phyloP scores from a whole-genome alignment of 2,329 filamentous ascomycete genomes.

The Fusarium stilboides region DNA sequence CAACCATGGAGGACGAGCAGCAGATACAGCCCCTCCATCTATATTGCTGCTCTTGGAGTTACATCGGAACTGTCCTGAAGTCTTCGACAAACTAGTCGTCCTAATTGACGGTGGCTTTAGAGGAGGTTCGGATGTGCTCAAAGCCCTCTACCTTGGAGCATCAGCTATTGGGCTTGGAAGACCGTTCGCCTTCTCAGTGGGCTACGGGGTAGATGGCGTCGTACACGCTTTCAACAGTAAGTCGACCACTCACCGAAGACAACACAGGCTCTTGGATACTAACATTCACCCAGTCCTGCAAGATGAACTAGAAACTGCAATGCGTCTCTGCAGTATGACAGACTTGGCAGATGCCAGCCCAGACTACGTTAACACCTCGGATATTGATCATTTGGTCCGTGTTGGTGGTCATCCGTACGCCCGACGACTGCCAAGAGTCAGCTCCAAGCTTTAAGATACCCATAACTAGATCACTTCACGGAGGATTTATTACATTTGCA shows the following conservation, averaged over 20 bases:
- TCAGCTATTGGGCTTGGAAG: slow-evolving; percentile 5
- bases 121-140: slow-evolving; percentile 5
- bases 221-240: slow-evolving; percentile 5
- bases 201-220: slow-evolving; percentile 3
- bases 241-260: not conserved
- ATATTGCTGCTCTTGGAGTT: slow-evolving; percentile 4
- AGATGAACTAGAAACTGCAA: slow-evolving; percentile 5
- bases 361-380: slow-evolving; percentile 7
- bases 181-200: not conserved
- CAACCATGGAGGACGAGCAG: slow-evolving; percentile 77
- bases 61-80: not conserved
- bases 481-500: not conserved
- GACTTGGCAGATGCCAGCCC: slow-evolving; percentile 10
- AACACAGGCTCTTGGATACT: not conserved
- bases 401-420: slow-evolving; percentile 11
- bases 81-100: not conserved
- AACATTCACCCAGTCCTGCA: not conserved
- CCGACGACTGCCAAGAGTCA: not conserved
- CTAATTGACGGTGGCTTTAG: slow-evolving; percentile 5
- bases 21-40: slow-evolving; percentile 56
- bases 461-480: not conserved
- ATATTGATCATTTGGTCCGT: slow-evolving; percentile 3
- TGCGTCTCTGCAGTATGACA: slow-evolving; percentile 5
- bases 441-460: slow-evolving; percentile 6
- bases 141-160: slow-evolving; percentile 10